Percentiles rank a stretch among this genome's conserved stretches.
Conservation (phyloP, 768 basidiomycete genomes). For the Cystofilobasidium ferigula region DNA sequence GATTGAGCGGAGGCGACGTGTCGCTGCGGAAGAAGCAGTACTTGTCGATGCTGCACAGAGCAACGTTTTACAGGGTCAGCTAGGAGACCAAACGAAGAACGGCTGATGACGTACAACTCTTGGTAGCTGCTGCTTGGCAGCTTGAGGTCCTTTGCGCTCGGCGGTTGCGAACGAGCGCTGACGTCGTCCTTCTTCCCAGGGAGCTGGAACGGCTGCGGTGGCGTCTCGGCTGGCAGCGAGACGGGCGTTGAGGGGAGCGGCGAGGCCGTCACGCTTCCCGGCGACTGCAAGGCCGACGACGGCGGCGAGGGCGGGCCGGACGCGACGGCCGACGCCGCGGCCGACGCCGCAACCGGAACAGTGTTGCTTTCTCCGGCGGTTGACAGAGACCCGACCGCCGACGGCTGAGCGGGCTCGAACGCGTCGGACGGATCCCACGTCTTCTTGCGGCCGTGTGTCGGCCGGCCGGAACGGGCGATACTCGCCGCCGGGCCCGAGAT, state of each 20-base stretch:
- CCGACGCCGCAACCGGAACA: neutral
- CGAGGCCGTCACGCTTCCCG: slow-evolving; percentile 4
- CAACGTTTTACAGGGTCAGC: neutral
- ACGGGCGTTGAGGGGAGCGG: slow-evolving; percentile 5
- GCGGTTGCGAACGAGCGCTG: neutral
- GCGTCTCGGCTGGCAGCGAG: neutral
- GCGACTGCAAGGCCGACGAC: slow-evolving; percentile 14
- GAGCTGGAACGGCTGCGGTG: slow-evolving; percentile 10
- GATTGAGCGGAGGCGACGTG: neutral
- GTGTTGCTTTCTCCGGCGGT: neutral
- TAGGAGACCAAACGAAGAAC: neutral
- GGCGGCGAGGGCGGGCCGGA: slow-evolving; percentile 3
- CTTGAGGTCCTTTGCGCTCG: slow-evolving; percentile 13
- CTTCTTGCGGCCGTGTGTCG: neutral
- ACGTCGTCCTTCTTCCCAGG: neutral
- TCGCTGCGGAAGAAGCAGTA: slow-evolving; percentile 22
- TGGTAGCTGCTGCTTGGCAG: slow-evolving; percentile 15
- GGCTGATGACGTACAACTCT: slow-evolving; percentile 18
- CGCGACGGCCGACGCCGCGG: neutral
- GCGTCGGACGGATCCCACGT: slow-evolving; percentile 7
- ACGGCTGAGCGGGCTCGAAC: neutral
- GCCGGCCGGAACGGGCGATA: neutral
- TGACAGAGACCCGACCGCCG: neutral
- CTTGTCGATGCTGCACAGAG: slow-evolving; percentile 3
- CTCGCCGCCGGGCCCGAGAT: no score